Conservation (phyloP, 192 early-diverging fungal species). For the Geranomyces michiganensis region DNA sequence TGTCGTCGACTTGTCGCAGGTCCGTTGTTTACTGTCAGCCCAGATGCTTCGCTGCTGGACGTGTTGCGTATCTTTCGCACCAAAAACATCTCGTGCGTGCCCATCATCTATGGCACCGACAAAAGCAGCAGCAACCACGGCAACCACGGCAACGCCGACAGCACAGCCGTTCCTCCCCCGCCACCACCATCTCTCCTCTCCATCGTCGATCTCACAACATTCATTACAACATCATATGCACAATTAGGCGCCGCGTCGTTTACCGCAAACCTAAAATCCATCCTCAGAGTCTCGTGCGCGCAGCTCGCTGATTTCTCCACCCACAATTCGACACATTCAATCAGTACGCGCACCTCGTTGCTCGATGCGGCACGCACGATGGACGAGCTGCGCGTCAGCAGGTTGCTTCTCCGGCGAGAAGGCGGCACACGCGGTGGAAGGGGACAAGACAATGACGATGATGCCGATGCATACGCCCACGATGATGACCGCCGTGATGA, state of each 20-base stretch:
- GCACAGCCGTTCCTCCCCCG: not conserved
- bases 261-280: constrained; percentile 1
- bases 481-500: too few relatives aligned
- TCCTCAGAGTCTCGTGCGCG: constrained; percentile 26
- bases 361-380: constrained; percentile 12
- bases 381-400: not conserved
- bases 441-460: too few relatives aligned
- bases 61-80: constrained; percentile 24
- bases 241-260: constrained; percentile 18
- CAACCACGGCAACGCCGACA: constrained; percentile 1
- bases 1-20: too few relatives aligned
- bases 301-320: constrained; percentile 38
- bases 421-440: constrained; percentile 23
- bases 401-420: constrained; percentile 15
- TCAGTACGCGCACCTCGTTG: constrained; percentile 17
- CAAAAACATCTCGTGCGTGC: constrained; percentile 39
- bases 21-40: constrained; percentile 29
- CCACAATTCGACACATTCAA: constrained; percentile 32
- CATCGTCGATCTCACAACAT: constrained; percentile 3
- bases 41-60: constrained; percentile 21
- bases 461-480: too few relatives aligned
- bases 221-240: constrained; percentile 23
- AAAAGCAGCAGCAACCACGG: not conserved
- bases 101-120: constrained; percentile 4
- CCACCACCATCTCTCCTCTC: not conserved